Conservation (phyloP, 352 stramenopile species). For the Phytophthora vignae region DNA sequence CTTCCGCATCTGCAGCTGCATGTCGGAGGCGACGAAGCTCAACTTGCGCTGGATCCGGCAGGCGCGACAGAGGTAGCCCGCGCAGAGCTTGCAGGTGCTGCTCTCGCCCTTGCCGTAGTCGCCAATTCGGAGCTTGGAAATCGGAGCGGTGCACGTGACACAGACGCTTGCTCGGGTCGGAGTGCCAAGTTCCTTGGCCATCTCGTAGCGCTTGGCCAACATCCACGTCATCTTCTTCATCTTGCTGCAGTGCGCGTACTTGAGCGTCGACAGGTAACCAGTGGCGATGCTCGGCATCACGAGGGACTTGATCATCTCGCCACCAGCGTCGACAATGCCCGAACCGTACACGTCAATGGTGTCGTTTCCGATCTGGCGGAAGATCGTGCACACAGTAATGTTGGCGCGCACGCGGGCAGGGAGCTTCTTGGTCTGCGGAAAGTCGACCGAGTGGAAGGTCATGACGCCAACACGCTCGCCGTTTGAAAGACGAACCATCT, state of each 20-base stretch:
- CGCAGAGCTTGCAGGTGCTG: constrained; percentile 47
- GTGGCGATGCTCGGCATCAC: constrained; percentile 35
- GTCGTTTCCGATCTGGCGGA: constrained; percentile 51
- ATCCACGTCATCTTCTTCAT: constrained; percentile 51
- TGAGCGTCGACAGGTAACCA: constrained; percentile 32
- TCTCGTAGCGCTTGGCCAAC: constrained; percentile 30
- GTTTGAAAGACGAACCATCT: constrained; percentile 32
- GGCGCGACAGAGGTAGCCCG: constrained; percentile 41
- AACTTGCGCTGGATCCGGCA: constrained; percentile 53
- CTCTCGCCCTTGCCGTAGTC: constrained; percentile 33
- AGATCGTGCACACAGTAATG: constrained; percentile 62
- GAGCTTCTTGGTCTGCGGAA: constrained; percentile 51
- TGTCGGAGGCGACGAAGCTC: constrained; percentile 32
- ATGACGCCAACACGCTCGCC: constrained; percentile 57
- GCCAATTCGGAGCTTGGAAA: constrained; percentile 28
- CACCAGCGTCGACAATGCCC: constrained; percentile 36
- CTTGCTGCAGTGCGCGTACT: constrained; percentile 48
- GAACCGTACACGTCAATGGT: constrained; percentile 55
- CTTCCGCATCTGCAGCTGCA: constrained; percentile 40
- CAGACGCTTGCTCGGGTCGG: constrained; percentile 29
- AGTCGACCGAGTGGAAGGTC: constrained; percentile 56
- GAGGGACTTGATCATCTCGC: constrained; percentile 39
- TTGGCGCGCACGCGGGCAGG: constrained; percentile 48
- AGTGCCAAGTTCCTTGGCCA: constrained; percentile 26
- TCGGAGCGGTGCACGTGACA: constrained; percentile 34